Evolutionary conservation across 192 early-diverging fungal genomes (phyloP), one percentile per base, ranked within the genome.

Genomic region (Coemansia sp.): DNA sequence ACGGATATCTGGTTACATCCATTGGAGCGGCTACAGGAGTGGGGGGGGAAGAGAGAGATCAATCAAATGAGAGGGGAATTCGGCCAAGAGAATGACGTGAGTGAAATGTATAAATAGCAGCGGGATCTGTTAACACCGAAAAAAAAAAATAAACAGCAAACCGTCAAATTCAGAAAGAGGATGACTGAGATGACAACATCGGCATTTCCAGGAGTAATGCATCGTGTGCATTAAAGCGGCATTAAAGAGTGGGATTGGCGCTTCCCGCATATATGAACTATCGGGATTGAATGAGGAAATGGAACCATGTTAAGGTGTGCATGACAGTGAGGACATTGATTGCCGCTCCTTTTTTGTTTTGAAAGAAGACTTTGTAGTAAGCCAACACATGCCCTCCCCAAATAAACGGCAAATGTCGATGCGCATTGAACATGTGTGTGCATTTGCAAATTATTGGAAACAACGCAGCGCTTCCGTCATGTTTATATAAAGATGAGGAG

Each of bases 1-100:
- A 46, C 14, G 76, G 64, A 23, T 65, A 79, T 56, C 41, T 63
- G 3, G 68, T 55, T 10, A 79, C 71, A 59, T 79, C 71, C 71
- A 79, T 74, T 11, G 76, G 76, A 14, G 76, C 71, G 20, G 76
- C 76, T 79, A 78, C 70, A 66, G n/a, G n/a, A n/a, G n/a, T n/a
- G n/a, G n/a, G n/a, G n/a, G n/a, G n/a, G n/a, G n/a, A n/a, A n/a
- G n/a, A n/a, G n/a, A n/a, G n/a, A n/a, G n/a, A n/a, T n/a, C n/a
- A n/a, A n/a, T n/a, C n/a, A n/a, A n/a, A n/a, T n/a, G 11, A 14
- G 9, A 55, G 32, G 9, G 34, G 15, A 57, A 57, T 5, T n/a
- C 29, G 15, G 17, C 17, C 17, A 34, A 57, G 7, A 36, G 15
- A 36, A 36, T 13, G 10, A 35, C 34, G 19, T 36, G 55, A 35